Evolutionary conservation across 2,329 filamentous ascomycete species (phyloP).

Genomic region (Stachybotrys chartarum): DNA sequence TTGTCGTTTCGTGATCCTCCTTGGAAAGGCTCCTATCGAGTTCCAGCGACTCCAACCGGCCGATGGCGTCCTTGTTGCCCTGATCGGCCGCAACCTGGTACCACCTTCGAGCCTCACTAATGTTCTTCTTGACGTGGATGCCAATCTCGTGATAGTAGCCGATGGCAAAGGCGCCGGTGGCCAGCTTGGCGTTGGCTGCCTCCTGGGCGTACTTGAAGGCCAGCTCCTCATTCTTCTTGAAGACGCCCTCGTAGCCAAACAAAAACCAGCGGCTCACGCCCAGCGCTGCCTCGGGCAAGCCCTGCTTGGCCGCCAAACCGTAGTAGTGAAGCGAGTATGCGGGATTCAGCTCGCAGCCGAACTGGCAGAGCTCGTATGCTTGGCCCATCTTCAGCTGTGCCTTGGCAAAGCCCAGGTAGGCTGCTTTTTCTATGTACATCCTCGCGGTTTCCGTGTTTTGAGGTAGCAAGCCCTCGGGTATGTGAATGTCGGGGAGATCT

Average conservation of each 20-base stretch:
- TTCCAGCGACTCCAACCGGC: conserved; percentile 75
- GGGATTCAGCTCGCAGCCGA: conserved; percentile 92
- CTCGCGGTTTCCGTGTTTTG: conserved; percentile 67
- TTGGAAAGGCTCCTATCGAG: conserved; percentile 80
- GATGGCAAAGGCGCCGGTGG: conserved; percentile 92
- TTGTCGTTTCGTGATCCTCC: conserved; percentile 86
- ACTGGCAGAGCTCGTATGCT: conserved; percentile 87
- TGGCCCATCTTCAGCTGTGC: conserved; percentile 96
- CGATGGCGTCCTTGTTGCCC: conserved; percentile 82
- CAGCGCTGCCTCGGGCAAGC: conserved; percentile 87
- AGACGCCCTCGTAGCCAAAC: conserved; percentile 86
- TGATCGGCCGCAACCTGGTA: conserved; percentile 84
- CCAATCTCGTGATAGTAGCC: conserved; percentile 98
- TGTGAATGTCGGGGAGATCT: conserved; percentile 81
- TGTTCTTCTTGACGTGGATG: conserved; percentile 78
- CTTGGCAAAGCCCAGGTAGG: conserved; percentile 91
- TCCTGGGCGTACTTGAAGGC: conserved; percentile 87
- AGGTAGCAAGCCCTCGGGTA: conserved; percentile 64
- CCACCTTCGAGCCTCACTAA: conserved; percentile 79
- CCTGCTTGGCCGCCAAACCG: conserved; percentile 82
- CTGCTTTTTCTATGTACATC: conserved; percentile 91
- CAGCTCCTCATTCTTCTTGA: conserved; percentile 91
- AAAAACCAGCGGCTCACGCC: conserved; percentile 98
- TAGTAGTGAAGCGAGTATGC: conserved; percentile 94
- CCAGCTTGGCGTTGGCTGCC: conserved; percentile 72